Percentiles rank a stretch among this genome's conserved stretches.
These are phyloP conservation scores for Alternaria dauci DNA, from an alignment of 2,329 filamentous ascomycete genomes.

Conservation along the genomic window DNA sequence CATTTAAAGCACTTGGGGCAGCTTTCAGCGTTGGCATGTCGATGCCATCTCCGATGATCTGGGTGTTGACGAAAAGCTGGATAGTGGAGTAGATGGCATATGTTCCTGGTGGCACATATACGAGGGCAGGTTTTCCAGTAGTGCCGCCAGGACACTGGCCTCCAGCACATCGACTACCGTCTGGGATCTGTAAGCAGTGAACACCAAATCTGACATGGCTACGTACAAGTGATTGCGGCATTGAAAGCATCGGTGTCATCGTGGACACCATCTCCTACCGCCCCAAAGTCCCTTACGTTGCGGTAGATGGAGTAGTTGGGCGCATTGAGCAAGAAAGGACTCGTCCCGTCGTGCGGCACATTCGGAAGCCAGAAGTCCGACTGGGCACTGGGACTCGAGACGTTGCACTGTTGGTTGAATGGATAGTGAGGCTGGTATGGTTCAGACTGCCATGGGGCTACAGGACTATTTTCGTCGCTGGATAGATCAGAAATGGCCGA, in stretches of 20 bases:
- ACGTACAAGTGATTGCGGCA: not conserved
- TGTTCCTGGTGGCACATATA: not conserved
- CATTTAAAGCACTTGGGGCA: not conserved
- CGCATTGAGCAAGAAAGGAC: not conserved
- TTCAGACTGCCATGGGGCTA: not conserved
- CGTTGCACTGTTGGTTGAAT: not conserved
- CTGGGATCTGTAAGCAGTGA: not conserved
- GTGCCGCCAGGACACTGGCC: not conserved
- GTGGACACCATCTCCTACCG: not conserved
- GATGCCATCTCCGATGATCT: not conserved
- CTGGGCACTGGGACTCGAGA: not conserved
- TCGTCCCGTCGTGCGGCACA: not conserved
- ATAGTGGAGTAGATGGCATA: not conserved
- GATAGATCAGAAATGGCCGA: not conserved
- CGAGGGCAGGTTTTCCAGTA: not conserved
- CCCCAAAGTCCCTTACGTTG: not conserved
- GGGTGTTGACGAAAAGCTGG: not conserved
- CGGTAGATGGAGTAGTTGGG: not conserved
- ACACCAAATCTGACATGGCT: not conserved
- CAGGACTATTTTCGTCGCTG: not conserved
- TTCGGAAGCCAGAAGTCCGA: not conserved
- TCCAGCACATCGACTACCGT: not conserved
- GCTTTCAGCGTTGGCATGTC: not conserved
- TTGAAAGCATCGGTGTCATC: not conserved
- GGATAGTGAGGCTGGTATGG: not conserved